Evolutionary conservation across 768 basidiomycete genomes (phyloP), one percentile per base, ranked within the genome.

Genomic region (Leccinellum rugosiceps): DNA sequence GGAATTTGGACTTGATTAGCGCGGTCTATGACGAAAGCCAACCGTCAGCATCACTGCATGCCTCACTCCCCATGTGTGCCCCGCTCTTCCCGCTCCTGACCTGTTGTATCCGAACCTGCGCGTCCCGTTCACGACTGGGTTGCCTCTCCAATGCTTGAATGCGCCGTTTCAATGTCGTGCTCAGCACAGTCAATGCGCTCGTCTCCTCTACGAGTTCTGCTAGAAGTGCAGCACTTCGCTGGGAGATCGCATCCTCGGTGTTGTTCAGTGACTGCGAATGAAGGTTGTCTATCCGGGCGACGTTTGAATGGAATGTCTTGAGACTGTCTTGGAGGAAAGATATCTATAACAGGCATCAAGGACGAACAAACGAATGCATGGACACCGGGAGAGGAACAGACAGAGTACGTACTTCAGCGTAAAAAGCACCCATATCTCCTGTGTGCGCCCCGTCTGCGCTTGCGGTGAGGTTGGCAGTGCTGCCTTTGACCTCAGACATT

Each of bases 221-320:
- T 49, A 93, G 74, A 54, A 87, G 79, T 0, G 80, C 77, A 3
- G 77, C 78, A 62, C 83, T 85, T 52, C 82, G 81, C 66, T 86
- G 80, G 10, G 82, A 77, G 32, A 81, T 80, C 28, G 72, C 76
- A 59, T 90, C 89, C 66, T 92, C 90, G 71, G 84, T 85, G 70
- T 84, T 86, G 69, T 88, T 87, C 53, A 94, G 74, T n/a, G 86
- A 85, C 57, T 85, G 83, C 41, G 84, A 85, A 65, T 94, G 91
- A 23, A 87, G 75, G 53, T 90, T 87, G 26, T 83, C 76, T 65
- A 94, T 88, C 31, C 80, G 81, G 21, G 78, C 62, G 21, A 93
- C 78, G 72, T 90, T 90, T 59, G 80, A 76, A 57, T 86, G 89
- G 73, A 89, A 89, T 9, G 78, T 78, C 23, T 80, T 76, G 38